These are phyloP conservation scores for Aspergillus conjunctus DNA, from an alignment of 495 filamentous ascomycete genomes.

Conservation along the genomic window DNA sequence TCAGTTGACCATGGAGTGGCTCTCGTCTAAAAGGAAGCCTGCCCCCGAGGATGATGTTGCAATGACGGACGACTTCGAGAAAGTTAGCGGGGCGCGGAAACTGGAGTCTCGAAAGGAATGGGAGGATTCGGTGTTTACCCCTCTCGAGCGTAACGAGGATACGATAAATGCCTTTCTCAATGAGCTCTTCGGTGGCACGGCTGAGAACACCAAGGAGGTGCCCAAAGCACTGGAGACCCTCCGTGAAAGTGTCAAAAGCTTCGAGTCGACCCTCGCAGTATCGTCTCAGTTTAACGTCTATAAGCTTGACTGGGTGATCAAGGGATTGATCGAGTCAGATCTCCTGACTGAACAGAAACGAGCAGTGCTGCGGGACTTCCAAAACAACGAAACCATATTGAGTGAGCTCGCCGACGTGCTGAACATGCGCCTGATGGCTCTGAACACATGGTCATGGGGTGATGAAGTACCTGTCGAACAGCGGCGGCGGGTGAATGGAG, in stretches of 20 bases:
- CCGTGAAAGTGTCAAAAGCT: slow-evolving; percentile 5
- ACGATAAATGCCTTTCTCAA: slow-evolving; percentile 9
- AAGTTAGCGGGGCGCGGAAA: slow-evolving; percentile 1
- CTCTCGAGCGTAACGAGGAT: not conserved
- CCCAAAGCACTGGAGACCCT: slow-evolving; percentile 8
- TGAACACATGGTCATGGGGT: slow-evolving; percentile 22
- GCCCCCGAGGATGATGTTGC: not conserved
- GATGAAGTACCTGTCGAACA: slow-evolving; percentile 15
- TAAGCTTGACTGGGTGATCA: slow-evolving; percentile 10
- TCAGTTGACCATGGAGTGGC: slow-evolving; percentile 24
- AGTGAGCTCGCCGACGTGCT: slow-evolving; percentile 18
- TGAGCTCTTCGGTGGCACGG: slow-evolving; percentile 6
- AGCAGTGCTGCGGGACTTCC: slow-evolving; percentile 18
- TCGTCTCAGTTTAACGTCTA: slow-evolving; percentile 2
- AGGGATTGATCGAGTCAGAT: slow-evolving; percentile 14
- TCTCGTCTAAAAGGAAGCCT: slow-evolving; percentile 12
- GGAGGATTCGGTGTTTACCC: slow-evolving; percentile 16
- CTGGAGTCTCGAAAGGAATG: slow-evolving; percentile 17
- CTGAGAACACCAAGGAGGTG: slow-evolving; percentile 7
- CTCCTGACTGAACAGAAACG: slow-evolving; percentile 19
- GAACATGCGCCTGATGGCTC: slow-evolving; percentile 18
- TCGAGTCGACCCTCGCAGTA: slow-evolving; percentile 6
- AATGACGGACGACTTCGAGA: slow-evolving; percentile 10
- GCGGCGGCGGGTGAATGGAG: slow-evolving; percentile 18
- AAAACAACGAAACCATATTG: slow-evolving; percentile 14